Evolutionary conservation across 495 filamentous ascomycete species (phyloP).

Genomic region (Aspergillus avenaceus): DNA sequence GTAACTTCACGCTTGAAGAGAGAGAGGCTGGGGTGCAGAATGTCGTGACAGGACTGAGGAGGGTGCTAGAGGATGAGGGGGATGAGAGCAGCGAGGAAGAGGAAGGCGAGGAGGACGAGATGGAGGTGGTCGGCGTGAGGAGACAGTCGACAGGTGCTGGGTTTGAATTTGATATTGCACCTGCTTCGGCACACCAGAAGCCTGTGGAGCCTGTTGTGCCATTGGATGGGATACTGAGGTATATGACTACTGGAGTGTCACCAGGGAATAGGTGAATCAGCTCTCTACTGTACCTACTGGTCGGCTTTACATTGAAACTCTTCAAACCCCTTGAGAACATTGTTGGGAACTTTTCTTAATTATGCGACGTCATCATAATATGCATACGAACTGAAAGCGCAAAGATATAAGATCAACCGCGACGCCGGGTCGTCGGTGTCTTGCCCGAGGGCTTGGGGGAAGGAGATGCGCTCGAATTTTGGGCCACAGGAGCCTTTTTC

Average conservation of each 20-base stretch:
- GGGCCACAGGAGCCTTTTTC: slow-evolving; percentile 28
- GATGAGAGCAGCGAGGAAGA: slow-evolving; percentile 40
- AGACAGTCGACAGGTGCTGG: slow-evolving; percentile 28
- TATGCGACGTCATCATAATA: background rate
- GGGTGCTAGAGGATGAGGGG: slow-evolving; percentile 54
- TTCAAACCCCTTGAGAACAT: background rate
- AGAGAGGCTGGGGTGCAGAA: slow-evolving; percentile 60
- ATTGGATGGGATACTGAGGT: slow-evolving; percentile 50
- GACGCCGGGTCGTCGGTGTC: slow-evolving; percentile 46
- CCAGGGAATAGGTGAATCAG: slow-evolving; percentile 22
- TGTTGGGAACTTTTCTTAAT: background rate
- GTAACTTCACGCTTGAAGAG: slow-evolving; percentile 69
- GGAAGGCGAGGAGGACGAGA: slow-evolving; percentile 53
- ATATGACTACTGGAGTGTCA: slow-evolving; percentile 50
- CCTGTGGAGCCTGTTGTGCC: slow-evolving; percentile 34
- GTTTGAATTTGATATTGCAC: slow-evolving; percentile 44
- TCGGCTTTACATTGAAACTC: no score
- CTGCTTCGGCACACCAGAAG: slow-evolving; percentile 23
- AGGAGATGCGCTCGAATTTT: slow-evolving; percentile 31
- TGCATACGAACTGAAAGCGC: background rate
- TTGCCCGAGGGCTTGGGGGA: slow-evolving; percentile 24
- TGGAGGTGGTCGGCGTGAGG: slow-evolving; percentile 40
- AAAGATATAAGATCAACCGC: slow-evolving; percentile 32
- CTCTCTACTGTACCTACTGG: no score
- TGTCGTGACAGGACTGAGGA: slow-evolving; percentile 64